Conservation (phyloP, 164 flowering plant genomes). For the Cinnamomum chago region DNA sequence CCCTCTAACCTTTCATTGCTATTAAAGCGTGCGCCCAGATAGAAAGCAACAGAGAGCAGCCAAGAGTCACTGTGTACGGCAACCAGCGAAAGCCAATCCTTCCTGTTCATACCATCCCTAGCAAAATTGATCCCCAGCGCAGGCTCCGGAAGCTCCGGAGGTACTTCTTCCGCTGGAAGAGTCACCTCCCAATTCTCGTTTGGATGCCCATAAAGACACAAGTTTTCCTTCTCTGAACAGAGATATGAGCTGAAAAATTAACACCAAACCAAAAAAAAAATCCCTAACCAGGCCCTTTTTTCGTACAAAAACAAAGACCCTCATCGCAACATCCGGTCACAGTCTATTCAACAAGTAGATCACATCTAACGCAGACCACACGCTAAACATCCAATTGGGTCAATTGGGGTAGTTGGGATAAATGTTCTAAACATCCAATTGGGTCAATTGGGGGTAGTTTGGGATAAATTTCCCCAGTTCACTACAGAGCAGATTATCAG, state of each 20-base stretch:
- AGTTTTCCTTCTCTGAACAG: constrained; percentile 72
- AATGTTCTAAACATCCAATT: background rate
- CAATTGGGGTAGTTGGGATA: too few relatives aligned
- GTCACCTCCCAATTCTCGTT: constrained; percentile 82
- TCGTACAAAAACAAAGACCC: background rate
- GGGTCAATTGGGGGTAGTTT: too few relatives aligned
- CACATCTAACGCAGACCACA: background rate
- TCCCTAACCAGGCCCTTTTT: background rate
- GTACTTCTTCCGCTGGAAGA: constrained; percentile 92
- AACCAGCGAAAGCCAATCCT: constrained; percentile 84
- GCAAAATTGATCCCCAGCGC: constrained; percentile 93
- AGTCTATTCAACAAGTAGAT: too few relatives aligned
- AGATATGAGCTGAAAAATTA: background rate
- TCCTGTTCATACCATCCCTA: constrained; percentile 91
- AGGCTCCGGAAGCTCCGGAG: constrained; percentile 96
- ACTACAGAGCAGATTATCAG: too few relatives aligned
- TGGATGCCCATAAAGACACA: constrained; percentile 86
- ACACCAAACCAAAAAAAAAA: background rate
- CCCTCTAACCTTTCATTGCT: constrained; percentile 74
- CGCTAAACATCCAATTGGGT: background rate
- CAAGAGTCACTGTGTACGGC: constrained; percentile 95
- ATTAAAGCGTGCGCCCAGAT: constrained; percentile 78
- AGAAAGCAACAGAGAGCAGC: constrained; percentile 91
- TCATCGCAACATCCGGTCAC: background rate
- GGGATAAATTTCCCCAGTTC: background rate